Conservation (phyloP, 192 early-diverging fungal species). For the Fimicolochytrium jonesii region DNA sequence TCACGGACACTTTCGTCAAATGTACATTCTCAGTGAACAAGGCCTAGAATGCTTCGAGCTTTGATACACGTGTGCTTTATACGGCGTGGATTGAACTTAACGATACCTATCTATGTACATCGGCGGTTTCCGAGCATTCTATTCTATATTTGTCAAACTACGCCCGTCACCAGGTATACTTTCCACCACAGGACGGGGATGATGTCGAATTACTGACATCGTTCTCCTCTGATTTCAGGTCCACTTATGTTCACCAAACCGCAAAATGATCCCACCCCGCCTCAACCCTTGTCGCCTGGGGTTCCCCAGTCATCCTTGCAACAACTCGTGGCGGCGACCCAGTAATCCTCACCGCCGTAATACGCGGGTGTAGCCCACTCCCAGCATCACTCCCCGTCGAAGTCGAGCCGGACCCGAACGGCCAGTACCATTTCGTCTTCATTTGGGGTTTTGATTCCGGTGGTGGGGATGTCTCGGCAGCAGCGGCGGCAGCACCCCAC, state of each 20-base stretch:
- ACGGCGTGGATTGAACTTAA: too few relatives aligned
- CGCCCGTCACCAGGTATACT: too few relatives aligned
- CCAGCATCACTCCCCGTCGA: not conserved
- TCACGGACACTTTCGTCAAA: not conserved
- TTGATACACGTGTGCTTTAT: too few relatives aligned
- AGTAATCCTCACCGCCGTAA: not conserved
- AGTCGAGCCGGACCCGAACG: not conserved
- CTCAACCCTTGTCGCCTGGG: not conserved
- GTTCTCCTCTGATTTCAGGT: too few relatives aligned
- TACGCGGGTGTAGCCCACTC: not conserved
- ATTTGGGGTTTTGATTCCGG: not conserved
- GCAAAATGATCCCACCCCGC: slow-evolving; percentile 11
- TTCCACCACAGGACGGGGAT: too few relatives aligned
- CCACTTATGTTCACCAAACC: not conserved
- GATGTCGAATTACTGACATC: too few relatives aligned
- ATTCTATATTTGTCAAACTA: too few relatives aligned
- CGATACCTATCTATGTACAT: too few relatives aligned
- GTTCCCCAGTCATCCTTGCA: not conserved
- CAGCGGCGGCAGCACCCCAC: not conserved
- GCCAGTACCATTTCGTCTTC: not conserved
- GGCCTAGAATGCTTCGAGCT: too few relatives aligned
- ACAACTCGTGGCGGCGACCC: not conserved
- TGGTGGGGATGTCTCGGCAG: not conserved
- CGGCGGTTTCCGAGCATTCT: too few relatives aligned
- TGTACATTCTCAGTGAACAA: too few relatives aligned